Base-by-base conservation (phyloP, 257 asterid genomes). In the Primulina tabacum region DNA sequence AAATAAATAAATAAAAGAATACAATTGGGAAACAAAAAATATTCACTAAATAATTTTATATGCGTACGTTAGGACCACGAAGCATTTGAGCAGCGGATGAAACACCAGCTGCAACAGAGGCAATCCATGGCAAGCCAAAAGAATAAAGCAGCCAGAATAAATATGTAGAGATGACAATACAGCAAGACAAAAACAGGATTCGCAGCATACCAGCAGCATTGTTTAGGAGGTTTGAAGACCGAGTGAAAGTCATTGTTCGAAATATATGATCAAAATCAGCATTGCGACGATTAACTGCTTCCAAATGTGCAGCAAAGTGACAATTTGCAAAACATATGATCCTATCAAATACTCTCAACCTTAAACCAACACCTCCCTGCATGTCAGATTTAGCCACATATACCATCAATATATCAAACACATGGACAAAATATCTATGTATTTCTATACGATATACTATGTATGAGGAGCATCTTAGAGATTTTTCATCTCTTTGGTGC, bases 321-420 rank as follows among this genome's bases (percentile, higher is more conserved):
- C 99, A 89, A 76, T 91, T 94, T 21, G 77, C 85, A 62, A 89
- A 94, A 80, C 99, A 91, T 83, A 89, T 83, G 67, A 94, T 84
- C 59, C 97, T 84, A 62, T 91, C 99, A 74, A 63, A 89, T 70
- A 94, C 98, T 76, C 99, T 88, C 85, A 94, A 71, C 82, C 98
- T 83, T 85, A 94, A 74, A 26, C 96, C 99, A 17, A 94, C 99
- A 64, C 96, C 99, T 18, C 99, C 98, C 96, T 94, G 89, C 84
- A 79, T 40, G 71, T 29, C 50, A 17, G 67, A 58, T 72, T 10
- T 18, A 60, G 60, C 52, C 18, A 26, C 52, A n/a, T 12, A 33
- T 21, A 67, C 38, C 18, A 50, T 20, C 14, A n/a, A 28, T 28
- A n/a, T 28, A 62, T 61, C 7, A 14, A 67, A 21, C 63, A 66